These are phyloP conservation scores for Diaporthe nobilis DNA, from an alignment of 2,329 filamentous ascomycete genomes.

Conservation along the genomic window DNA sequence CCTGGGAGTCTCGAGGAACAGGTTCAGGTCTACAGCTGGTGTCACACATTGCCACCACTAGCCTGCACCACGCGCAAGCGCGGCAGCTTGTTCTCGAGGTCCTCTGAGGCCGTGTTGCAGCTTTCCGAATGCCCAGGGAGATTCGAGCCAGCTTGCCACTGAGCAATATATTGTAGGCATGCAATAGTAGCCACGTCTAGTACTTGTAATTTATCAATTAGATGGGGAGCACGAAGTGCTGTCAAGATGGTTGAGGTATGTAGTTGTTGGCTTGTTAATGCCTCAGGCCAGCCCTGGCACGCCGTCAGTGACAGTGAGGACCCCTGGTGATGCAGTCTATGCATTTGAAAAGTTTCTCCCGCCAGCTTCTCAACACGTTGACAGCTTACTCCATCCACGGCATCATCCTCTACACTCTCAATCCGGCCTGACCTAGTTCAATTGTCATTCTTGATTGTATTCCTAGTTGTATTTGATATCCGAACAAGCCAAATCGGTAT, in stretches of 20 bases:
- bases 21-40: background rate
- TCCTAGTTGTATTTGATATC: slow-evolving; percentile 14
- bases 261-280: slow-evolving; percentile 3
- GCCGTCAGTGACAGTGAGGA: slow-evolving; percentile 21
- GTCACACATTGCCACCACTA: background rate
- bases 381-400: slow-evolving; percentile 10
- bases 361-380: slow-evolving; percentile 11
- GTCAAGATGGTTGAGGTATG: background rate
- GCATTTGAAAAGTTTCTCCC: slow-evolving; percentile 40
- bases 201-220: background rate
- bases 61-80: background rate
- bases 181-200: background rate
- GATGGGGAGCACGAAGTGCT: background rate
- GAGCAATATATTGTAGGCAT: background rate
- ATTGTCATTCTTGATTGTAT: slow-evolving; percentile 32
- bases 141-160: background rate
- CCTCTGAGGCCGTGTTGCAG: no score
- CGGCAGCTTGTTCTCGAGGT: background rate
- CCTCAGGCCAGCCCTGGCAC: slow-evolving; percentile 28
- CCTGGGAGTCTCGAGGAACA: background rate
- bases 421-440: background rate
- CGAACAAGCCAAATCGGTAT: slow-evolving; percentile 2
- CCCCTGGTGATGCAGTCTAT: slow-evolving; percentile 35
- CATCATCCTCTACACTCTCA: background rate
- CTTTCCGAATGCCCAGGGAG: background rate